phyloP scores from a whole-genome alignment of 106 monocot species.

The Ottelia alismoides region DNA sequence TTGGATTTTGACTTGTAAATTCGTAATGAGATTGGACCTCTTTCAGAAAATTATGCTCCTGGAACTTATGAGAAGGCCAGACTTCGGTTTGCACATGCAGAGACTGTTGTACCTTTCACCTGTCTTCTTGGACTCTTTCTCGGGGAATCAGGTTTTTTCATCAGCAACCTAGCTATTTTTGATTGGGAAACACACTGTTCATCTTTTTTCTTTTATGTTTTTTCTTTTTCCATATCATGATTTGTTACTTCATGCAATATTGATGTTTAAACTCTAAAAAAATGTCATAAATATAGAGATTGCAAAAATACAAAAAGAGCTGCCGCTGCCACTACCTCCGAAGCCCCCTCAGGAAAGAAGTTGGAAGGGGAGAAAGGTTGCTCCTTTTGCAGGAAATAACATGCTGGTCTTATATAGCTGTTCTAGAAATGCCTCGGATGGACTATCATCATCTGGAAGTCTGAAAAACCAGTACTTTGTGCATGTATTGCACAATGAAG shows the following conservation, averaged over 20 bases:
- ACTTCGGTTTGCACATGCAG: conserved; percentile 99
- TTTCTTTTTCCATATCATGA: background rate
- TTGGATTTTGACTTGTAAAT: no score
- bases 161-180: no score
- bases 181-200: no score
- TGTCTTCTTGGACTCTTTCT: conserved; percentile 97
- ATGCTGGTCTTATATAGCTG: conserved; percentile 77
- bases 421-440: conserved; percentile 21
- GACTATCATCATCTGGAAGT: conserved; percentile 10
- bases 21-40: no score
- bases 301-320: conserved; percentile 52
- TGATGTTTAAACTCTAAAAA: background rate
- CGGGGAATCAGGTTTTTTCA: conserved; percentile 46
- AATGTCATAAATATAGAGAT: conserved; percentile 51
- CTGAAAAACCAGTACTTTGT: conserved; percentile 52
- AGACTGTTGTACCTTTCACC: conserved; percentile 83
- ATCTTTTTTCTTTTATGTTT: background rate
- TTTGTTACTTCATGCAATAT: background rate
- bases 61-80: conserved; percentile 88
- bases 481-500: conserved; percentile 93
- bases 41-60: conserved; percentile 48
- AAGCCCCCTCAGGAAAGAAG: conserved; percentile 75
- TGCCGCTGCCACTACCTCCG: conserved; percentile 55
- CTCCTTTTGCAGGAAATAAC: conserved; percentile 93
- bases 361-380: conserved; percentile 68